Conservation (phyloP, 768 basidiomycete genomes). For the Cystobasidium onofrii region DNA sequence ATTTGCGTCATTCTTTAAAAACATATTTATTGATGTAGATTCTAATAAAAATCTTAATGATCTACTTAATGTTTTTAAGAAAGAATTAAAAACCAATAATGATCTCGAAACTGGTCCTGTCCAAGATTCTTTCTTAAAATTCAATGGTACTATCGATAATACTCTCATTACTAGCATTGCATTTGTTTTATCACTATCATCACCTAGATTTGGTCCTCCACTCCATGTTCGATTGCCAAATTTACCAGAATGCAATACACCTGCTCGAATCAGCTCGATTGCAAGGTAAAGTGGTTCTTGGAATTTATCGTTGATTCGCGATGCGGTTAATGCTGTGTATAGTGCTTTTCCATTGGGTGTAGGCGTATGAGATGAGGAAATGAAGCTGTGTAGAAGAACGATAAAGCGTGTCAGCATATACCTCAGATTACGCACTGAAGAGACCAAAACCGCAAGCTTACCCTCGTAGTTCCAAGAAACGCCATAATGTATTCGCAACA, state of each 20-base stretch:
- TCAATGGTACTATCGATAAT: slow-evolving; percentile 85
- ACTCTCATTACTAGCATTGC: slow-evolving; percentile 96
- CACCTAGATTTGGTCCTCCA: slow-evolving; percentile 87
- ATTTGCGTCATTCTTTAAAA: slow-evolving; percentile 81
- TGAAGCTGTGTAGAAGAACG: slow-evolving; percentile 57
- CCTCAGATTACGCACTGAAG: too few species aligned
- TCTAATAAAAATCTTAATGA: slow-evolving; percentile 83
- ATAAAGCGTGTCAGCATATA: not conserved
- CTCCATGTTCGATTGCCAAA: slow-evolving; percentile 83
- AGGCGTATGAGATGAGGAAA: slow-evolving; percentile 78
- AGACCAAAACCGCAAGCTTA: too few species aligned
- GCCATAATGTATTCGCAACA: slow-evolving; percentile 96
- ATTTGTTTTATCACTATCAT: slow-evolving; percentile 56
- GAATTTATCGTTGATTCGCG: slow-evolving; percentile 92
- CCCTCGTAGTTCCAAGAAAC: slow-evolving; percentile 93
- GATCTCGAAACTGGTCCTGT: slow-evolving; percentile 92
- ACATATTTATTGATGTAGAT: slow-evolving; percentile 83
- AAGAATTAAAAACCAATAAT: slow-evolving; percentile 94
- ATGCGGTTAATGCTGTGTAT: slow-evolving; percentile 66
- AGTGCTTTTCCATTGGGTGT: slow-evolving; percentile 85
- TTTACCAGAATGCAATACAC: slow-evolving; percentile 55
- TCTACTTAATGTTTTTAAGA: slow-evolving; percentile 81
- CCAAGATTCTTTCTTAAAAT: slow-evolving; percentile 90
- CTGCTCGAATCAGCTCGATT: slow-evolving; percentile 61
- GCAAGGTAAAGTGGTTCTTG: slow-evolving; percentile 93